Evolutionary conservation across 306 rosid genomes (phyloP).

Genomic region (Prunus mira): DNA sequence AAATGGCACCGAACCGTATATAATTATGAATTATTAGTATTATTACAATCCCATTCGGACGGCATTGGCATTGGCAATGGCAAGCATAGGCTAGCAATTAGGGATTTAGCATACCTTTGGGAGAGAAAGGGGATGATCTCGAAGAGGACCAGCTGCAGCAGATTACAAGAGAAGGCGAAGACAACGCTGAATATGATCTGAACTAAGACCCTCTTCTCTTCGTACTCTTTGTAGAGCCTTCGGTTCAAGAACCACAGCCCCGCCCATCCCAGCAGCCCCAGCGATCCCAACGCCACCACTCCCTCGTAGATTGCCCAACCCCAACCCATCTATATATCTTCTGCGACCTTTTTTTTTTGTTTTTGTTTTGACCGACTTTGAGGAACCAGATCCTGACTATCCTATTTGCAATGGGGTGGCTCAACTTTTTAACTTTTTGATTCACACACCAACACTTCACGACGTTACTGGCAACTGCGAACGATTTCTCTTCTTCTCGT

Average conservation of each 20-base stretch:
- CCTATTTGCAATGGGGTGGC: neutral
- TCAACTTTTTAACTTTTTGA: neutral
- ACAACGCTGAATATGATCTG: constrained; percentile 92
- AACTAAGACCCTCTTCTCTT: constrained; percentile 80
- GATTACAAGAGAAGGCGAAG: constrained; percentile 96
- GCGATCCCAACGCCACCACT: constrained; percentile 49
- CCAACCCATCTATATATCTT: constrained; percentile 54
- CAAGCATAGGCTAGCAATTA: too few relatives aligned
- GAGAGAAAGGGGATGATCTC: constrained; percentile 98
- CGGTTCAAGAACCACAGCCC: constrained; percentile 92
- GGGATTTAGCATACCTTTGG: constrained; percentile 41
- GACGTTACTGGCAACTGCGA: neutral
- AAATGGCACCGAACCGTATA: neutral
- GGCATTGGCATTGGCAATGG: too few relatives aligned
- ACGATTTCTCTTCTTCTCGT: neutral
- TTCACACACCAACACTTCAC: too few relatives aligned
- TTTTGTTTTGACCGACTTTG: neutral
- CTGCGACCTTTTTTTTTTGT: neutral
- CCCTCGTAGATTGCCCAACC: constrained; percentile 73
- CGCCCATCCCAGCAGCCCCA: constrained; percentile 70
- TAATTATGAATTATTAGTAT: too few relatives aligned
- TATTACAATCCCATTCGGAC: too few relatives aligned
- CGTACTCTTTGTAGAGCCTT: constrained; percentile 91
- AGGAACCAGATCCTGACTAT: neutral
- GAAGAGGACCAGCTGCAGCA: constrained; percentile 86